Evolutionary conservation across 2,329 filamentous ascomycete species (phyloP), one percentile per base, ranked within the genome.

Genomic region (Ophiostoma ulmi): DNA sequence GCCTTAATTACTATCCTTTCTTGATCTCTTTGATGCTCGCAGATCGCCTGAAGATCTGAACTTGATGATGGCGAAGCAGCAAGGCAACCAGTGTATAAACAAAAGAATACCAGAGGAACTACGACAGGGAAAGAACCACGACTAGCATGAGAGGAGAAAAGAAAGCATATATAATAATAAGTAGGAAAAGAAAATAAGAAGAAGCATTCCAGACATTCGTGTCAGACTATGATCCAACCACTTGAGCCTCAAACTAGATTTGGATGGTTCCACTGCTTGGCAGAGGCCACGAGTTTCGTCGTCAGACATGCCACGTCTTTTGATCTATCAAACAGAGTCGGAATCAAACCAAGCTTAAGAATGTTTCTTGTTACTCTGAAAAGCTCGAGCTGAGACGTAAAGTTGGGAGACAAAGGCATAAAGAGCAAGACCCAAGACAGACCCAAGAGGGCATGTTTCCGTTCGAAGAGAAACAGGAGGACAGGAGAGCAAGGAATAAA

Each of bases 401-500:
- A 48, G 17, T 20, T 2, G 17, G 17, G 44, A 48, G 44, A 20
- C 44, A 20, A 20, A n/a, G 44, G 14, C 17, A 48, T 20, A 48
- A 20, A 48, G 44, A n/a, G 7, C 44, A 48, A 48, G 44, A 5
- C 44, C 44, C 31, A 31, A 31, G 31, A 31, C 31, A 31, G 31
- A 31, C 31, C 31, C 52, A 58, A 58, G 52, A 58, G 52, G 52
- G 52, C 52, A 58, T 58, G 52, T 58, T 58, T 58, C 52, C 52
- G 52, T 58, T 58, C 52, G 52, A 58, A 14, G 52, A 26, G 58
- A 63, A 63, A 63, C 26, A 63, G 58, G 58, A 58, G n/a, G n/a
- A 3, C n/a, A 22, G 58, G 10, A 63, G 14, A 20, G 26, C 26
- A 35, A 20, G 14, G 26, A 17, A 26, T n/a, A 26, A 58, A 58